Percentiles rank a stretch among this genome's conserved stretches.
Conservation (phyloP, 163 green algal genomes). For the Prototheca wickerhamii region DNA sequence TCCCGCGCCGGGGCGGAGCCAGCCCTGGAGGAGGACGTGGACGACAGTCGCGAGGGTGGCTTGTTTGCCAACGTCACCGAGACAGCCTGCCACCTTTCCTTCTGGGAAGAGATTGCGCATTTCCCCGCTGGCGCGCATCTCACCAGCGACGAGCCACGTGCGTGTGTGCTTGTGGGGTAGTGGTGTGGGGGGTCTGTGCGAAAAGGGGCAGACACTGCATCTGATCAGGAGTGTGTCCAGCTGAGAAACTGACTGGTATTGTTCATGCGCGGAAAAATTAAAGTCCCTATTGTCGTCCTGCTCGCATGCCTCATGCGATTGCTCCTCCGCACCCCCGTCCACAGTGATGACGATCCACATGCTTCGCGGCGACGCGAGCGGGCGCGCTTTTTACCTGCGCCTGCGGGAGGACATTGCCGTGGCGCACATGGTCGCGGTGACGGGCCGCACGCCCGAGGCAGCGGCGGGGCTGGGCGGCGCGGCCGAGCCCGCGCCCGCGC, state of each 20-base stretch:
- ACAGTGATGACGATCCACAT: slow-evolving; percentile 35
- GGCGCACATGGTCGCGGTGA: neutral
- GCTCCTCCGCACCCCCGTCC: neutral
- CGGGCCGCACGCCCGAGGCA: slow-evolving; percentile 2
- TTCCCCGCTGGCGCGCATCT: slow-evolving; percentile 15
- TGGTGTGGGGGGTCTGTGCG: neutral
- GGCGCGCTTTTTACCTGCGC: slow-evolving; percentile 30
- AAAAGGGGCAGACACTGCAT: neutral
- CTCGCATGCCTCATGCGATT: neutral
- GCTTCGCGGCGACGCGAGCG: slow-evolving; percentile 21
- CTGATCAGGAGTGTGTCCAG: neutral
- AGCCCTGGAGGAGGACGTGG: too few species aligned
- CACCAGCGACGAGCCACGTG: slow-evolving; percentile 14
- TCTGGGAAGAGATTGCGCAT: slow-evolving; percentile 33
- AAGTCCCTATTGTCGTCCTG: too few species aligned
- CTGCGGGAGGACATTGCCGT: slow-evolving; percentile 14
- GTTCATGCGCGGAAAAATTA: too few species aligned
- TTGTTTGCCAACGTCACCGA: neutral
- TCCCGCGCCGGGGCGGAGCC: too few species aligned
- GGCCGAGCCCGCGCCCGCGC: neutral
- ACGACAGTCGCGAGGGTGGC: too few species aligned
- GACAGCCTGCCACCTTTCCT: neutral
- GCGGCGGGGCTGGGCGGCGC: slow-evolving; percentile 1
- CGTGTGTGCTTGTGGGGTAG: neutral
- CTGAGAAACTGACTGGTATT: too few species aligned